Percentiles rank a stretch among this genome's conserved stretches.
Evolutionary conservation across 306 rosid genomes (phyloP).

Genomic region (Sicyos baderoa): DNA sequence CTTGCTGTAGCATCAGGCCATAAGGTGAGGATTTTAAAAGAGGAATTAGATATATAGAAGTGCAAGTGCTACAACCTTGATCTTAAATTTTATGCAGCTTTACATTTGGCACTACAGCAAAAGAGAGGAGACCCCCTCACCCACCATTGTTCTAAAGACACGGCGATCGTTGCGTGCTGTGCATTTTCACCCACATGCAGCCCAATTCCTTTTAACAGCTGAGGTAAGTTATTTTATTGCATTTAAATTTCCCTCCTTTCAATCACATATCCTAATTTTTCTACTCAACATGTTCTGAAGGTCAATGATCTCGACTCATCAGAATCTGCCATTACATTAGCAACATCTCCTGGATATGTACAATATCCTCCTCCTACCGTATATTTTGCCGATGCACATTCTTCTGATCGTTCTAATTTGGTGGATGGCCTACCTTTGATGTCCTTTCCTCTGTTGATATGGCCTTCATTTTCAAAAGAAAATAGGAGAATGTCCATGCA

Average conservation of each 20-base stretch:
- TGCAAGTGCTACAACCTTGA: conserved; percentile 15
- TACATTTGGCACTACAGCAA: conserved; percentile 87
- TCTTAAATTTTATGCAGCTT: conserved; percentile 40
- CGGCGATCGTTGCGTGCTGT: conserved; percentile 90
- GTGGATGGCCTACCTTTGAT: conserved; percentile 54
- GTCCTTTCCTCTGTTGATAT: conserved; percentile 56
- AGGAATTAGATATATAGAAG: conserved; percentile 14
- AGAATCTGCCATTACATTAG: conserved; percentile 77
- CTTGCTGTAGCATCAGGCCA: not conserved
- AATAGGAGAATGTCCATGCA: conserved; percentile 55
- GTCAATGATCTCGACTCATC: conserved; percentile 92
- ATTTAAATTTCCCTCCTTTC: conserved; percentile 14
- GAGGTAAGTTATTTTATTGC: conserved; percentile 44
- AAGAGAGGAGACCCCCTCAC: conserved; percentile 71
- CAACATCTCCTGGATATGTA: conserved; percentile 84
- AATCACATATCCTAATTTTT: conserved; percentile 13
- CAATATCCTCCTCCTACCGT: conserved; percentile 92
- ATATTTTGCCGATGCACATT: conserved; percentile 63
- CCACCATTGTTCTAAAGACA: conserved; percentile 72
- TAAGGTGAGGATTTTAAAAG: not conserved
- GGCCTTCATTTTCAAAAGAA: conserved; percentile 60
- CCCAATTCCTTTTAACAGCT: conserved; percentile 91
- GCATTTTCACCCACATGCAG: conserved; percentile 89
- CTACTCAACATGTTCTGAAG: conserved; percentile 35
- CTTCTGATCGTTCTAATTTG: conserved; percentile 46